Conservation (phyloP, 2,329 filamentous ascomycete genomes). For the Acephala macrosclerotiorum region DNA sequence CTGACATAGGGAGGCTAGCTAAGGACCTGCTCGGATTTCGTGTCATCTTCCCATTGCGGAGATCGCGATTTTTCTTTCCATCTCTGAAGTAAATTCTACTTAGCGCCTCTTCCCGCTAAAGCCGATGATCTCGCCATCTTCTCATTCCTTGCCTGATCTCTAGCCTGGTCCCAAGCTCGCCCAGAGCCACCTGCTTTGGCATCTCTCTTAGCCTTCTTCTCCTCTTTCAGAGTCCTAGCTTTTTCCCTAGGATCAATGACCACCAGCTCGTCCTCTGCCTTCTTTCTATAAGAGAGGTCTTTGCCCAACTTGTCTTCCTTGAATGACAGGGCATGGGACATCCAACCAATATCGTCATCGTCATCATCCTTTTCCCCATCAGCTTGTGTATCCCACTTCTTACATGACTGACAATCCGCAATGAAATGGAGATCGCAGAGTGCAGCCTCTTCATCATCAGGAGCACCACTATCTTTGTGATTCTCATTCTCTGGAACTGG, state of each 20-base stretch:
- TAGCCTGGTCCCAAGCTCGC: slow-evolving; percentile 65
- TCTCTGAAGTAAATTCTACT: neutral
- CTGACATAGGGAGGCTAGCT: too few species aligned
- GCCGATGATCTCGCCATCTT: slow-evolving; percentile 61
- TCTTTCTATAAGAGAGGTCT: slow-evolving; percentile 86
- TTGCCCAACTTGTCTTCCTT: slow-evolving; percentile 91
- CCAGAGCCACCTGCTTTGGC: slow-evolving; percentile 56
- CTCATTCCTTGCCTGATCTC: slow-evolving; percentile 65
- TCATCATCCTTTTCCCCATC: slow-evolving; percentile 61
- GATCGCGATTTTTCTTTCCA: neutral
- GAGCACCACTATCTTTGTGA: slow-evolving; percentile 42
- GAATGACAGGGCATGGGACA: slow-evolving; percentile 85
- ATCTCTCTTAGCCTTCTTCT: slow-evolving; percentile 66
- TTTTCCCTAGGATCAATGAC: slow-evolving; percentile 93
- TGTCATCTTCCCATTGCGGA: too few species aligned
- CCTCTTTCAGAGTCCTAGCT: slow-evolving; percentile 73
- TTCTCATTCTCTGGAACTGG: slow-evolving; percentile 36
- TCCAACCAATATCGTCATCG: slow-evolving; percentile 76
- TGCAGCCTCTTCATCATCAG: slow-evolving; percentile 71
- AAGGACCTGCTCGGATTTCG: too few species aligned
- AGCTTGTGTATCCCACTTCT: slow-evolving; percentile 71
- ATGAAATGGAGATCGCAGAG: slow-evolving; percentile 97
- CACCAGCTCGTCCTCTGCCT: slow-evolving; percentile 88
- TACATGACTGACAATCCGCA: slow-evolving; percentile 91
- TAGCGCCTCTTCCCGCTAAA: slow-evolving; percentile 63